Evolutionary conservation across 1,284 basidiomycete genomes (phyloP), one percentile per base, ranked within the genome.

Genomic region (Heimioporus retisporus): DNA sequence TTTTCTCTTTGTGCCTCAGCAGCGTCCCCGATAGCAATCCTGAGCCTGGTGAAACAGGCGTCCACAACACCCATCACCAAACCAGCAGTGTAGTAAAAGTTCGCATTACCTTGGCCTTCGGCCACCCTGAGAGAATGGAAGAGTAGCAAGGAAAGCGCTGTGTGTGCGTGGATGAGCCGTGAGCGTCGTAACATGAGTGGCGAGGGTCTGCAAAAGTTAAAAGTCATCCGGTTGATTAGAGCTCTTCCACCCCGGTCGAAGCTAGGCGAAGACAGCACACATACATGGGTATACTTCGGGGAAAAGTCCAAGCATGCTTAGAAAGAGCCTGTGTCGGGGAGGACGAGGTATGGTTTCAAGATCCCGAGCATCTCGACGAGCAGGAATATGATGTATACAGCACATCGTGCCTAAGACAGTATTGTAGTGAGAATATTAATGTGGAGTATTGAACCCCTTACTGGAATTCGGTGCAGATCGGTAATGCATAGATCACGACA

Each of bases 1-100:
- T 79, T 78, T 0, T 65, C 73, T 55, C 70, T 63, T 31, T 70
- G 65, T 2, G 81, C 85, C n/a, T 88, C 86, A 35, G 83, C 77
- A 48, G 82, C 74, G 64, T 88, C 80, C 8, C 89, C 91, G 64
- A 94, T 85, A 0, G 92, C 91, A 69, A 90, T 86, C 68, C 91
- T 81, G 74, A 96, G 80, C 16, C 92, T 92, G 0, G 95, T 93
- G 84, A 92, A 96, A 31, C 94, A 83, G 16, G 89, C 89, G 74
- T 98, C 96, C 8, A 96, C 84, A 46, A 97, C 74, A 7, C 91
- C 91, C 80, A 97, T 97, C 7, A 99, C 97, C 71, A 99, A 85
- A 3, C 96, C 98, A 7, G 93, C 92, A 1, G 97, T 97, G 76
- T 98, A 99, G 83, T 96, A 99, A 81, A 99, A 99, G 79, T 99